These are phyloP conservation scores for Trichoderma aggressivum DNA, from an alignment of 2,329 filamentous ascomycete genomes.

Conservation along the genomic window DNA sequence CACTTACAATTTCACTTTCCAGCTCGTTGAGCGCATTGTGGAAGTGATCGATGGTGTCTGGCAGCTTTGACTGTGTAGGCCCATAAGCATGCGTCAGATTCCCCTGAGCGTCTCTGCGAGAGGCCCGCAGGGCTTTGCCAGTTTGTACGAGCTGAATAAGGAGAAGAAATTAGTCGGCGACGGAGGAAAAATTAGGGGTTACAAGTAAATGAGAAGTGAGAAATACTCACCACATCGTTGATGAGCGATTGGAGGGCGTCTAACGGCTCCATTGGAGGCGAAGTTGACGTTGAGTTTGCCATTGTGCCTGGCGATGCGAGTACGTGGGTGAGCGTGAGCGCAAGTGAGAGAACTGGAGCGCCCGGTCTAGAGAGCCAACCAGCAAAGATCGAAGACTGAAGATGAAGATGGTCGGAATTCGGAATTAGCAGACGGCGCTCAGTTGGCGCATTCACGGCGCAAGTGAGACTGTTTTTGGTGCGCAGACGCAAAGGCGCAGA, in stretches of 20 bases:
- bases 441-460: background rate
- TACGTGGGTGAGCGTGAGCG: background rate
- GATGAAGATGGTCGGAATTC: background rate
- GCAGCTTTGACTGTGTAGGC: conserved; percentile 41
- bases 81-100: conserved; percentile 33
- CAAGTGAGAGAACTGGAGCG: background rate
- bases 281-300: background rate
- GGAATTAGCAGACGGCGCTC: background rate
- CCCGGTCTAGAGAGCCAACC: background rate
- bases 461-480: background rate
- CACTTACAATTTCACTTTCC: conserved; percentile 54
- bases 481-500: background rate
- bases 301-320: background rate
- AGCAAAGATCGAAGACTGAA: background rate
- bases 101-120: conserved; percentile 44
- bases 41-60: conserved; percentile 46
- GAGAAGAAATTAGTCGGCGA: conserved; percentile 15
- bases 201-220: background rate
- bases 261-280: conserved; percentile 35
- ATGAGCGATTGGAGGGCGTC: conserved; percentile 51
- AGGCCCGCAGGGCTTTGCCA: conserved; percentile 53
- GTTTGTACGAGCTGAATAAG: conserved; percentile 52
- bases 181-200: background rate
- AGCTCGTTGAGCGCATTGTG: conserved; percentile 55
- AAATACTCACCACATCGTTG: conserved; percentile 50